Evolutionary conservation across 2,329 filamentous ascomycete genomes (phyloP), one percentile per base, ranked within the genome.

Genomic region (Ascochyta clinopodiicola): DNA sequence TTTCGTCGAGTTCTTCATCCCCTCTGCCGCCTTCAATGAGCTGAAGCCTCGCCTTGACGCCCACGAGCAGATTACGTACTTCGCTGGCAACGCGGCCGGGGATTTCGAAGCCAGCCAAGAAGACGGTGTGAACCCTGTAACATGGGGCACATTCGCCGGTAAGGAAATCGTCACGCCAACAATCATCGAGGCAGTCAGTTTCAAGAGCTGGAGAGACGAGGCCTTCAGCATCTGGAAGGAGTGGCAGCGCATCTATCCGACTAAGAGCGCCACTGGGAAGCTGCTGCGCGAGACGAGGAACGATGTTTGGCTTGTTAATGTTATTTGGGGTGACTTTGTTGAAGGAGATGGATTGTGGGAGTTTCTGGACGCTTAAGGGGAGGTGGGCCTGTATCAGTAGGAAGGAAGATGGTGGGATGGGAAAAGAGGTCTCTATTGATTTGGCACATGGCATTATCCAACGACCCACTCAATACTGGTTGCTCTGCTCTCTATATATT

Each of bases 111-210:
- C 90, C 13, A 91, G 75, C 6, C 76, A 80, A 40, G 77, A 88
- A 0, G 86, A 90, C 59, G 75, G 80, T 67, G 94, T 96, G 27
- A 97, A 98, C 70, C 92, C 94, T 0, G 95, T 99, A 2, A 99
- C 95, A 0, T 98, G 94, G 94, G 94, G 94, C 46, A 91, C 92
- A 0, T 98, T 98, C 77, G 89, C 91, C 0, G 92, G 92, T 37
- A 97, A 97, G 78, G 94, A 98, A 76, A 98, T 98, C 71, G 86
- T 96, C 54, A 96, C 93, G 21, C 94, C 94, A 3, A 98, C 94
- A 1, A 98, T 98, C 70, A 96, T 98, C 68, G 94, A 98, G 74
- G 91, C 93, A 65, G 91, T 96, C 46, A 95, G 90, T 73, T 98
- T 98, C 82, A 84, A 87, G 59, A 92, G 93, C 7, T 99, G 95